Percentiles rank a stretch among this genome's conserved stretches.
Evolutionary conservation across 1,284 basidiomycete species (phyloP).

Genomic region (Trametes pubescens): DNA sequence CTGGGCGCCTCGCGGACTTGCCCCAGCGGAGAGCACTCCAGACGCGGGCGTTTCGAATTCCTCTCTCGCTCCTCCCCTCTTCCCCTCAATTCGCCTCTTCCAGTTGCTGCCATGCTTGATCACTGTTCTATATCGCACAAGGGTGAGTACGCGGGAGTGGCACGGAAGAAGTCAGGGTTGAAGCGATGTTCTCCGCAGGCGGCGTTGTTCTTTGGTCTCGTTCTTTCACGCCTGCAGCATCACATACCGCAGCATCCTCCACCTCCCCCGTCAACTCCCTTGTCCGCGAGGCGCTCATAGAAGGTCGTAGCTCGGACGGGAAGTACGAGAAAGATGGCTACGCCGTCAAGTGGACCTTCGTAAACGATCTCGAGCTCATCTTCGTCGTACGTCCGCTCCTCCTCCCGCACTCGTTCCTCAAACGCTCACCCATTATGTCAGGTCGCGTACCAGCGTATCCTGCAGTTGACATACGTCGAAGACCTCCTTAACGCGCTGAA

Average conservation of each 20-base stretch:
- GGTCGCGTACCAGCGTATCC: constrained; percentile 97
- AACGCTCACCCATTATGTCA: constrained; percentile 42
- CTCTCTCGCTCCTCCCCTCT: background rate
- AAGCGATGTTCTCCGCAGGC: constrained; percentile 55
- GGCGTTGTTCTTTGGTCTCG: constrained; percentile 93
- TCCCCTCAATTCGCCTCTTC: constrained; percentile 2
- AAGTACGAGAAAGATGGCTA: constrained; percentile 93
- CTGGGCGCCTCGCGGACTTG: background rate
- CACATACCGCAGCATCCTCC: constrained; percentile 75
- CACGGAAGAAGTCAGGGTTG: constrained; percentile 6
- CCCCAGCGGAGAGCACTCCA: background rate
- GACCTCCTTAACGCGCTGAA: constrained; percentile 85
- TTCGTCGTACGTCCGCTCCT: constrained; percentile 77
- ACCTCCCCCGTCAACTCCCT: constrained; percentile 90
- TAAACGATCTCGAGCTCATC: constrained; percentile 93
- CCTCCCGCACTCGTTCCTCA: constrained; percentile 13
- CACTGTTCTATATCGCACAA: constrained; percentile 92
- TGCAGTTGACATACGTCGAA: constrained; percentile 95
- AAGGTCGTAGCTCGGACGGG: constrained; percentile 79
- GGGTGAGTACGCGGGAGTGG: constrained; percentile 53
- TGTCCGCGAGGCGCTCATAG: constrained; percentile 90
- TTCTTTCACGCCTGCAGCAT: constrained; percentile 89
- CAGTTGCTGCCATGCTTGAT: constrained; percentile 70
- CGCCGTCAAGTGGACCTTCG: constrained; percentile 91
- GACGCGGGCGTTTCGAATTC: background rate